Evolutionary conservation across 2,329 filamentous ascomycete species (phyloP).

Genomic region (Apiospora kogelbergensis): DNA sequence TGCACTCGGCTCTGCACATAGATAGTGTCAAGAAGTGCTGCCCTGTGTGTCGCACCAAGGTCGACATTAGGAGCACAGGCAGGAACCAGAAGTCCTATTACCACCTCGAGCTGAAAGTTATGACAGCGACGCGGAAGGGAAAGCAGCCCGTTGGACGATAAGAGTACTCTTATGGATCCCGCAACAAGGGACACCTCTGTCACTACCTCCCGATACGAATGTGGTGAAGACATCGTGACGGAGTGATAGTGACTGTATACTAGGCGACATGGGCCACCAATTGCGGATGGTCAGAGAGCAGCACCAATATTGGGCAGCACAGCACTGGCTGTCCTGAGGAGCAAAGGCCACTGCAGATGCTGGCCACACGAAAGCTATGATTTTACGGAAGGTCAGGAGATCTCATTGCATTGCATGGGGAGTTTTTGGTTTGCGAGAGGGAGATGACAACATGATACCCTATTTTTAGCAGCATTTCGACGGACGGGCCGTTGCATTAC

Average conservation of each 20-base stretch:
- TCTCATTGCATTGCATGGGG: constrained; percentile 10
- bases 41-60: constrained; percentile 62
- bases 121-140: constrained; percentile 55
- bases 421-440: background rate
- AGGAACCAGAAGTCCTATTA: constrained; percentile 52
- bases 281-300: background rate
- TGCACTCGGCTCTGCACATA: constrained; percentile 60
- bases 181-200: background rate
- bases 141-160: constrained; percentile 35
- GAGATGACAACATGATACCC: constrained; percentile 6
- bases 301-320: background rate
- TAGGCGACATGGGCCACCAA: background rate
- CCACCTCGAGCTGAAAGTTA: constrained; percentile 62
- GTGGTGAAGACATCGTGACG: constrained; percentile 7
- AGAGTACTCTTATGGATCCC: background rate
- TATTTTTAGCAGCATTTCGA: background rate
- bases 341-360: background rate
- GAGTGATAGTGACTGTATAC: background rate
- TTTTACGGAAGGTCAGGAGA: background rate
- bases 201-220: background rate
- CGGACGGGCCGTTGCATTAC: constrained; percentile 1
- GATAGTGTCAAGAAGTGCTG: constrained; percentile 57
- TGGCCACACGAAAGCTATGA: constrained; percentile 2
- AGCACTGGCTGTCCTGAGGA: background rate
- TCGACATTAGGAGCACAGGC: constrained; percentile 46